phyloP scores from a whole-genome alignment of 2,329 filamentous ascomycete genomes.

The Exophiala mesophila region DNA sequence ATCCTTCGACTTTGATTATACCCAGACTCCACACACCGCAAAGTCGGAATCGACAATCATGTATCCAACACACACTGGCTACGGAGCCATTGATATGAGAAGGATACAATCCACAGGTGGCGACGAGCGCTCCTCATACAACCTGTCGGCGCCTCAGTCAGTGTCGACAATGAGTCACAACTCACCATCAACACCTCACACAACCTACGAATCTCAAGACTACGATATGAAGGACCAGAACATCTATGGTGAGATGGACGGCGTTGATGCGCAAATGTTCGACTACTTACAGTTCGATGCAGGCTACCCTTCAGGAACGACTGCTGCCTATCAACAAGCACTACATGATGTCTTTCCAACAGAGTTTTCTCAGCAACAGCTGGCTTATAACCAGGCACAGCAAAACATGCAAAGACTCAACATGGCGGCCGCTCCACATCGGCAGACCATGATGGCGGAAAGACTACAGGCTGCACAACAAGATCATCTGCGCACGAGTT shows the following conservation, averaged over 20 bases:
- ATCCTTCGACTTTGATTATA: conserved; percentile 33
- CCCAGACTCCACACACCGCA: conserved; percentile 34
- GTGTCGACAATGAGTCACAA: conserved; percentile 58
- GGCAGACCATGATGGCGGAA: conserved; percentile 64
- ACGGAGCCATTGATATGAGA: conserved; percentile 51
- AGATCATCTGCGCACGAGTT: conserved; percentile 60
- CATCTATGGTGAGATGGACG: conserved; percentile 51
- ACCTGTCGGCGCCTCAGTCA: conserved; percentile 52
- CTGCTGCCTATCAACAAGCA: conserved; percentile 32
- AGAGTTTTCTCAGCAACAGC: conserved; percentile 39
- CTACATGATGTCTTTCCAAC: conserved; percentile 59
- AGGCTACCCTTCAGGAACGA: conserved; percentile 44
- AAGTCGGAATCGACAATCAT: conserved; percentile 50
- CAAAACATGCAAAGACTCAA: conserved; percentile 34
- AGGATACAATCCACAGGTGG: conserved; percentile 51
- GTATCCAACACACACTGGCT: conserved; percentile 45
- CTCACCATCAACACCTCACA: conserved; percentile 58
- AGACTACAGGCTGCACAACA: conserved; percentile 74
- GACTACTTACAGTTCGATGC: conserved; percentile 63
- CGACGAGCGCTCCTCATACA: conserved; percentile 49
- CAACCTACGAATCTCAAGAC: conserved; percentile 49
- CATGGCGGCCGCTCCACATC: conserved; percentile 47
- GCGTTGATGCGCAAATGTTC: conserved; percentile 48
- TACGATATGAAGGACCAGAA: conserved; percentile 45
- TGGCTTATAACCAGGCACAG: conserved; percentile 34